Evolutionary conservation across 2,329 filamentous ascomycete genomes (phyloP), one percentile per base, ranked within the genome.

Genomic region (Huntiella moniliformis): DNA sequence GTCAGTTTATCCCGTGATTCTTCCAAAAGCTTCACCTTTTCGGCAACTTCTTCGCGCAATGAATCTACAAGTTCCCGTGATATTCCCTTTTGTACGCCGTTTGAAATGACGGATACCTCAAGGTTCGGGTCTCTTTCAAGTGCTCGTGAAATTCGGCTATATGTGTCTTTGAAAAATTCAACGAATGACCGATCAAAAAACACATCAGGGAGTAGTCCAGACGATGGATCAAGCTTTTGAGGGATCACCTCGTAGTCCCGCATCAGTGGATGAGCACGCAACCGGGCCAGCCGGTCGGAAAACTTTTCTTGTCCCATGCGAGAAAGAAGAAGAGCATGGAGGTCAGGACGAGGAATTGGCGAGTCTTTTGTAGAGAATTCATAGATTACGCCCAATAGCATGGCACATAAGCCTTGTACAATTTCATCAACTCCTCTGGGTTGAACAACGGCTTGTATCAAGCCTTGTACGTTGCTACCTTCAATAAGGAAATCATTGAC

Each of bases 321-420:
- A 38, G 79, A 76, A 22, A 74, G 68, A 33, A 98, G 67, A 22
- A 95, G 72, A 17, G 81, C 76, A 55, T 93, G 82, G 38, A 98
- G 65, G 7, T 81, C 87, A 17, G 77, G 70, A 50, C 91, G 73
- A 4, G 88, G 74, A 44, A 98, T 79, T 0, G 91, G 85, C 0
- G 88, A 96, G 61, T 98, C 91, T 58, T 93, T 94, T 0, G 88
- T 95, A 7, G 88, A 96, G 56, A 96, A 98, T 56, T 98, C 91
- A 58, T 96, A 98, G 4, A 91, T 71, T 15, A 92, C 79, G 7
- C 88, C 91, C 1, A 96, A 68, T 0, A 98, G 65, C 57, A 86
- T 77, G 12, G 86, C 81, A 57, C 82, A 85, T 10, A 98, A 68
- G 2, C 91, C 91, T 52, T 84, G 81, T 11, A 88, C 69, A 31